Conservation (phyloP, 345 rosid species). For the Eucalyptus tenuipes region DNA sequence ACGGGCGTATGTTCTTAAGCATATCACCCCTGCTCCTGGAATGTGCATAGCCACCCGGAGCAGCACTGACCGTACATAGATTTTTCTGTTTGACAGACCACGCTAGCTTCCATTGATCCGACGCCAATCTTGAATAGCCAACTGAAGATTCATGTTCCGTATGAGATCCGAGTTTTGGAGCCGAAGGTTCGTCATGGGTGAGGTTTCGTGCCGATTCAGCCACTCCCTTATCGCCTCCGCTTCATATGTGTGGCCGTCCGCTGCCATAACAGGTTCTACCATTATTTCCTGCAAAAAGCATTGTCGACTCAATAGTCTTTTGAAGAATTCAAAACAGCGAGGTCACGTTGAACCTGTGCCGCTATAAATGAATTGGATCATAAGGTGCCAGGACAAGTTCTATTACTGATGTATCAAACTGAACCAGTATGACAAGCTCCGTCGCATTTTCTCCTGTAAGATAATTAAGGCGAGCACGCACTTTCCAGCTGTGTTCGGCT, state of each 20-base stretch:
- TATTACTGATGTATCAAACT: neutral
- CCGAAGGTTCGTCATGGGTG: constrained; percentile 62
- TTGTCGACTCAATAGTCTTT: neutral
- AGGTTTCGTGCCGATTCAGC: constrained; percentile 53
- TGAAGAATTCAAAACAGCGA: neutral
- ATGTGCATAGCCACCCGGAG: neutral
- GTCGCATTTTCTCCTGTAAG: neutral
- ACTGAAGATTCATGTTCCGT: constrained; percentile 44
- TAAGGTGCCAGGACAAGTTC: neutral
- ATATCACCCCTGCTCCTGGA: neutral
- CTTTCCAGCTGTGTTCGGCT: neutral
- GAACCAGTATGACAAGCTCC: neutral
- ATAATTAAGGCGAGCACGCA: neutral
- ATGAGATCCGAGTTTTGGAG: constrained; percentile 30
- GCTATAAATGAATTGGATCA: neutral
- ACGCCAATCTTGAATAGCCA: constrained; percentile 54
- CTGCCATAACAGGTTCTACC: constrained; percentile 79
- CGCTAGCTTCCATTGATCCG: neutral
- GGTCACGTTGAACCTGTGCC: neutral
- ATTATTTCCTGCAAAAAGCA: constrained; percentile 48
- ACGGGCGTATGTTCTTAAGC: neutral
- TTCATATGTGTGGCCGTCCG: constrained; percentile 79
- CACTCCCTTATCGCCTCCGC: constrained; percentile 71
- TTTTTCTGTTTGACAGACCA: neutral
- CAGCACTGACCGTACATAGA: neutral